These are phyloP conservation scores for Trichoderma orchidacearum DNA, from an alignment of 495 filamentous ascomycete species.

Conservation along the genomic window DNA sequence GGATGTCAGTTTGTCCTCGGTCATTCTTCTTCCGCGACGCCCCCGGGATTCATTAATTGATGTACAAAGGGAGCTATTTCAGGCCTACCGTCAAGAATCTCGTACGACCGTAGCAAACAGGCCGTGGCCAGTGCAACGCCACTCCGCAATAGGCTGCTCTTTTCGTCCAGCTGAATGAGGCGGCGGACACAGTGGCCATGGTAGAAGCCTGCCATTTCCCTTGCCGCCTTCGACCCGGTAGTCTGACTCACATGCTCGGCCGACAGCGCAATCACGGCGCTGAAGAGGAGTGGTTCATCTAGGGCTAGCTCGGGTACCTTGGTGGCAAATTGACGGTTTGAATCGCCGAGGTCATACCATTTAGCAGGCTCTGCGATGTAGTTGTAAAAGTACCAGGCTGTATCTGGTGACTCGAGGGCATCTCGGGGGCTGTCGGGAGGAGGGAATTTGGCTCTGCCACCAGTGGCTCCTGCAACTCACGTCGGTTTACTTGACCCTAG, in stretches of 20 bases:
- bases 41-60: neutral
- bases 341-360: constrained; percentile 26
- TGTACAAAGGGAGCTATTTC: neutral
- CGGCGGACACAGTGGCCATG: constrained; percentile 8
- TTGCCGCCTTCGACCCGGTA: neutral
- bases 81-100: constrained; percentile 15
- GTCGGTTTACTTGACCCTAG: neutral
- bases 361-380: constrained; percentile 18
- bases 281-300: constrained; percentile 18
- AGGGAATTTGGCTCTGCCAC: constrained; percentile 4
- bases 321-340: constrained; percentile 13
- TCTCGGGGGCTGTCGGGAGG: neutral
- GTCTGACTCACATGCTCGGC: constrained; percentile 11
- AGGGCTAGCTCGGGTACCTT: constrained; percentile 14
- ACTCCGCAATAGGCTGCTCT: constrained; percentile 9
- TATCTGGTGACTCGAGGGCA: neutral
- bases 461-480: neutral
- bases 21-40: no score
- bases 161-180: constrained; percentile 7
- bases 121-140: constrained; percentile 19
- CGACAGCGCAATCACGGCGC: constrained; percentile 22
- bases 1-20: neutral
- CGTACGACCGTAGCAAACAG: constrained; percentile 24
- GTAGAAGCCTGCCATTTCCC: constrained; percentile 3
- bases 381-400: constrained; percentile 15